Base-by-base conservation (phyloP, 371 early-diverging fungal genomes). In the Capillidium rhysosporum region DNA sequence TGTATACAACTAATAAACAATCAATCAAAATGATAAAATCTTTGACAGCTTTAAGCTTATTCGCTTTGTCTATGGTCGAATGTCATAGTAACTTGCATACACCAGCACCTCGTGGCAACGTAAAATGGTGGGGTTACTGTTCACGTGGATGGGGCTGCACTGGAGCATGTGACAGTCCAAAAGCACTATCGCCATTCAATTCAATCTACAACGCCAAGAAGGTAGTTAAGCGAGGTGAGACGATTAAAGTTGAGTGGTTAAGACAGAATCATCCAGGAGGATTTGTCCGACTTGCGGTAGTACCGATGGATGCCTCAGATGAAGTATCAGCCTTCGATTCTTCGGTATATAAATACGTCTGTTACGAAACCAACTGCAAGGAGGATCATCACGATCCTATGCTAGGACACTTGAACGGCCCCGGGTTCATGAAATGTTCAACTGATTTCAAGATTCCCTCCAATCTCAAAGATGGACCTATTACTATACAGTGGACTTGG, bases 201-300 rank as follows among this genome's bases (percentile, higher is more conserved):
- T 24, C 20, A 18, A 8, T 26, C 18, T 52, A 25, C 26, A 18
- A 14, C 26, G 7, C 7, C 14, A 52, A 52, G 25, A 52, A 43
- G 28, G 24, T 52, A 20, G 41, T 52, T 16, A 39, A 41, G 14
- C 39, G 77, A 7, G 77, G 76, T 12, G 69, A 72, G 45, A 59
- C 57, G 28, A 58, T 76, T 20, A 59, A 57, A 0, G 63, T 77
- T 23, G 46, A 59, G 23, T 77, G 77, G 77, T 55, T 61, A 23
- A 62, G 77, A 5, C 63, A 67, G 54, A 77, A 77, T 60, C 77
- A 77, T 48, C 74, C 78, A 0, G 78, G 73, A 1, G 78, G 78
- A 2, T 77, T 77, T 55, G 72, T 77, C 30, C 68, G 76, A 16
- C 59, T 75, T 29, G 62, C 71, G 10, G 66, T 77, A 61, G 72